Evolutionary conservation across 2,329 filamentous ascomycete genomes (phyloP).

Genomic region (Metarhizium brunneum): DNA sequence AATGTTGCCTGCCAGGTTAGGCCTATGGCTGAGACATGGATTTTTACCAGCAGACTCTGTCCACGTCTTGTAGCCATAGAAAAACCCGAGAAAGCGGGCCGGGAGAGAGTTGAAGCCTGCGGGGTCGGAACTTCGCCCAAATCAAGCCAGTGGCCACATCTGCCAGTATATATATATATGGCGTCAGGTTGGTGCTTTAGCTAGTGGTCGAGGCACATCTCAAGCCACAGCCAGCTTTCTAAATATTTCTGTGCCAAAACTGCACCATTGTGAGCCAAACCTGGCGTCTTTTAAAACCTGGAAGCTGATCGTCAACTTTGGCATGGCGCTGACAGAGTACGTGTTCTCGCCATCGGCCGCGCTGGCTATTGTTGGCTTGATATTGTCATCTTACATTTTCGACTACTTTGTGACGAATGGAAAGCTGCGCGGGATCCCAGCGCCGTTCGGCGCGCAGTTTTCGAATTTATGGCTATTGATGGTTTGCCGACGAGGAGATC

Average conservation of each 20-base stretch:
- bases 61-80: not conserved
- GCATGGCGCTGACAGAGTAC: slow-evolving; percentile 20
- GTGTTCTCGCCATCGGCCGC: slow-evolving; percentile 37
- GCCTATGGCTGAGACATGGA: not conserved
- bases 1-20: not conserved
- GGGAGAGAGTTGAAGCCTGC: not conserved
- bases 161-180: not conserved
- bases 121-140: not conserved
- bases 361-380: slow-evolving; percentile 33
- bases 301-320: not conserved
- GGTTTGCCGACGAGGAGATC: slow-evolving; percentile 53
- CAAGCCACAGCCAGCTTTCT: no score
- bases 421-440: slow-evolving; percentile 45
- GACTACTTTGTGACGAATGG: slow-evolving; percentile 48
- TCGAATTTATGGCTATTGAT: slow-evolving; percentile 73
- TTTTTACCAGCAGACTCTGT: not conserved
- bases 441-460: slow-evolving; percentile 55
- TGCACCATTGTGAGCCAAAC: no score
- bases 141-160: not conserved
- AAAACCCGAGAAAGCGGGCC: not conserved
- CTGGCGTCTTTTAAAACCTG: not conserved
- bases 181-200: no score
- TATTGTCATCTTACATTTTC: slow-evolving; percentile 47
- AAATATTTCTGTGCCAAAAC: no score
- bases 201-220: no score